phyloP scores from a whole-genome alignment of 2,329 filamentous ascomycete genomes.

The Mariannaea elegans region DNA sequence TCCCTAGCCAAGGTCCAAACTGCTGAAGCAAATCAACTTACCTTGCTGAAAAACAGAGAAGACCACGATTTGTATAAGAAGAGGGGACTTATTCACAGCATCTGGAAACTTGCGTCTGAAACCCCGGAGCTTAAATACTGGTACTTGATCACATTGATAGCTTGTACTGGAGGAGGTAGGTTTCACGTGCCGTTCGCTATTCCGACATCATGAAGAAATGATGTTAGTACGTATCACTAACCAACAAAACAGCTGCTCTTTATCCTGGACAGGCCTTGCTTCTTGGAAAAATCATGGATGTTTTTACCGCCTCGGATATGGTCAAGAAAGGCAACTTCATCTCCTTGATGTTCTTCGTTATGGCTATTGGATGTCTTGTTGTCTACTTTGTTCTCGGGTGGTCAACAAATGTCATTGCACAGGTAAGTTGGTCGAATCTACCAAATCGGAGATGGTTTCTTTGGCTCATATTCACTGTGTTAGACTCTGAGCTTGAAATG shows the following conservation, averaged over 20 bases:
- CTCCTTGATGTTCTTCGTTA: constrained; percentile 61
- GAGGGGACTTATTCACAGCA: constrained; percentile 11
- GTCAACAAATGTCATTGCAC: constrained; percentile 41
- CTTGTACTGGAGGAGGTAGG: not conserved
- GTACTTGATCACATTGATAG: constrained; percentile 1
- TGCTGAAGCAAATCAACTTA: constrained; percentile 47
- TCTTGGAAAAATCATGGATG: constrained; percentile 49
- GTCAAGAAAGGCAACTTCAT: constrained; percentile 57
- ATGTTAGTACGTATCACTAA: not conserved
- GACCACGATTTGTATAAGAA: constrained; percentile 15
- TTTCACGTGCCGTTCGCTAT: not conserved
- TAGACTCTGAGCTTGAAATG: constrained; percentile 40
- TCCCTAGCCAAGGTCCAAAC: constrained; percentile 54
- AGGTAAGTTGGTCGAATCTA: constrained; percentile 42
- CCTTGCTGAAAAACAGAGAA: constrained; percentile 45
- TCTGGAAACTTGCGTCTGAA: not conserved
- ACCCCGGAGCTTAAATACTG: constrained; percentile 9
- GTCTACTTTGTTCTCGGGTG: constrained; percentile 52
- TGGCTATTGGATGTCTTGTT: constrained; percentile 53
- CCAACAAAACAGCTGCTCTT: constrained; percentile 35
- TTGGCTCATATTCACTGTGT: too few species aligned
- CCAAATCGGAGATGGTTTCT: too few species aligned
- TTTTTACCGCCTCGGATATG: constrained; percentile 48
- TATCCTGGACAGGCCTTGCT: constrained; percentile 54
- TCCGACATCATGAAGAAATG: not conserved